Conservation (phyloP, 2,329 filamentous ascomycete genomes). For the Xylaria digitata region DNA sequence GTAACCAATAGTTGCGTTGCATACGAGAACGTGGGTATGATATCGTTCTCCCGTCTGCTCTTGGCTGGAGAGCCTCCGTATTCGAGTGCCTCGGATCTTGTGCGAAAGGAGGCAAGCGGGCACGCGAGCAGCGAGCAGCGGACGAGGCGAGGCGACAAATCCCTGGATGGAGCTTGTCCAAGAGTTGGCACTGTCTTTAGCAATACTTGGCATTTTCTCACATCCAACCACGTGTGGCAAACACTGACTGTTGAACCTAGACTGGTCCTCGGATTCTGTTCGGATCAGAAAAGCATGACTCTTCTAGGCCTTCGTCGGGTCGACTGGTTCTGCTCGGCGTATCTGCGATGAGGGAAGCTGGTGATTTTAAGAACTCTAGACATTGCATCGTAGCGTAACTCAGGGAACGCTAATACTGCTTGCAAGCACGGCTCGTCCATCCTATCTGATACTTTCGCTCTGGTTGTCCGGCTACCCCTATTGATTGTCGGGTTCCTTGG, state of each 20-base stretch:
- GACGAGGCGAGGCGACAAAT: background rate
- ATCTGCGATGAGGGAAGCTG: background rate
- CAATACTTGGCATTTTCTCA: background rate
- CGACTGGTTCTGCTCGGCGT: background rate
- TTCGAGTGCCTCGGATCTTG: background rate
- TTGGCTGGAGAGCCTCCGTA: background rate
- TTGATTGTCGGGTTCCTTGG: background rate
- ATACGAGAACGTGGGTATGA: background rate
- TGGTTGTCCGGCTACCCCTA: too few relatives aligned
- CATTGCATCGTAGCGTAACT: background rate
- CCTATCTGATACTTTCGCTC: too few relatives aligned
- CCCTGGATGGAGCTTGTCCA: background rate
- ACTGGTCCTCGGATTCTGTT: too few relatives aligned
- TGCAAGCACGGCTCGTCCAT: background rate
- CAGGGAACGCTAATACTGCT: background rate
- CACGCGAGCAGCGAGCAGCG: conserved; percentile 10
- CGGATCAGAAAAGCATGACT: background rate
- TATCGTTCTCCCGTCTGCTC: background rate
- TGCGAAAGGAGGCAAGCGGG: conserved; percentile 6
- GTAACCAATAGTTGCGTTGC: background rate
- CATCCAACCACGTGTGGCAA: conserved; percentile 1
- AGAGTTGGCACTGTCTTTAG: conserved; percentile 6
- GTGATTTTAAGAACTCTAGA: background rate
- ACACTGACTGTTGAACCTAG: background rate
- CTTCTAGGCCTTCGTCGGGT: background rate